Evolutionary conservation across 116 monocot species (phyloP).

Genomic region (Cymodocea nodosa): DNA sequence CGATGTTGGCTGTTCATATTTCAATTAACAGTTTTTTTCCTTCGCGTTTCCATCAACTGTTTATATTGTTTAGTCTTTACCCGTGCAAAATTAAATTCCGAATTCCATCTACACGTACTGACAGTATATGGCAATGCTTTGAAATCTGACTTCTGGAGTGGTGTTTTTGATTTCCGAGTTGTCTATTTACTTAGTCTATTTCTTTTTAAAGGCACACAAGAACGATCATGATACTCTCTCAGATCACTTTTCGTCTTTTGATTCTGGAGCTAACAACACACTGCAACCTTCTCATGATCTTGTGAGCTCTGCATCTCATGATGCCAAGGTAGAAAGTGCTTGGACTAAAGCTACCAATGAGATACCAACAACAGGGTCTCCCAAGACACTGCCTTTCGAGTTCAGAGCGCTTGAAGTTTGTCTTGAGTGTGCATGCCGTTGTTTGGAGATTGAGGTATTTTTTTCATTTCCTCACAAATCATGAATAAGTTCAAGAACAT

Average conservation of each 20-base stretch:
- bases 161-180: background rate
- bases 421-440: slow-evolving; percentile 62
- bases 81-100: too few species aligned
- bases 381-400: slow-evolving; percentile 51
- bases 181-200: background rate
- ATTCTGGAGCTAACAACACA: background rate
- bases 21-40: too few species aligned
- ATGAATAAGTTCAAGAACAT: background rate
- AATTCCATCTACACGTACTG: too few species aligned
- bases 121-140: too few species aligned
- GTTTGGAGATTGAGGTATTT: slow-evolving; percentile 60
- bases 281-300: background rate
- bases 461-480: background rate
- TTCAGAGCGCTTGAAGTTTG: slow-evolving; percentile 68
- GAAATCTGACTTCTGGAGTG: background rate
- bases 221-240: background rate
- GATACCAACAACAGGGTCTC: slow-evolving; percentile 1
- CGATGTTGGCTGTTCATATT: too few species aligned
- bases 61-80: too few species aligned
- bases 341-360: background rate
- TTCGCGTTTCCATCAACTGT: too few species aligned
- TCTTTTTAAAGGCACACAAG: background rate
- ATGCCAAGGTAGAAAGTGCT: slow-evolving; percentile 1
- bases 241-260: background rate
- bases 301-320: background rate